phyloP scores from a whole-genome alignment of 2,329 filamentous ascomycete genomes.

The Trichoderma guizhouense region DNA sequence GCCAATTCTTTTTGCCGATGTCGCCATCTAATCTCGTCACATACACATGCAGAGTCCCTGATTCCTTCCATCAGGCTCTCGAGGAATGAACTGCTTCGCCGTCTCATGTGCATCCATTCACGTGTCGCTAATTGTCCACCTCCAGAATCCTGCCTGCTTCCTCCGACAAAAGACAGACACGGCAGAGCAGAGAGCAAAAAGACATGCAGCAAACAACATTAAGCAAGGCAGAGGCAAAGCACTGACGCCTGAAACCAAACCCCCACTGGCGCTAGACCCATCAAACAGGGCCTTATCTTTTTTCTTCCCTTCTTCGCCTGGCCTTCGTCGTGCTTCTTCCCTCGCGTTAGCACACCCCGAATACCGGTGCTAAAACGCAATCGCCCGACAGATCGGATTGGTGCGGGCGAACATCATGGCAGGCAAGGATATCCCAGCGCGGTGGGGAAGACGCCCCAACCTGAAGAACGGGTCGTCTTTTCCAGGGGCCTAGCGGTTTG shows the following conservation, averaged over 20 bases:
- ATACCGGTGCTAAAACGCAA: slow-evolving; percentile 16
- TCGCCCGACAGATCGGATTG: slow-evolving; percentile 20
- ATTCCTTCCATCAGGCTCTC: neutral
- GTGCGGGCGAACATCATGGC: slow-evolving; percentile 17
- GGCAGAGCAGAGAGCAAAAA: neutral
- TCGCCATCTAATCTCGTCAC: too few species aligned
- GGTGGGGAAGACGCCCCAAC: slow-evolving; percentile 18
- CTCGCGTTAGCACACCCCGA: neutral
- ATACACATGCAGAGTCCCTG: neutral
- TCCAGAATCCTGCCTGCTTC: too few species aligned
- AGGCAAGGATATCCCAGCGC: slow-evolving; percentile 17
- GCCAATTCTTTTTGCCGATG: neutral
- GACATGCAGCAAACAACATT: neutral
- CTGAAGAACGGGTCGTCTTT: slow-evolving; percentile 11
- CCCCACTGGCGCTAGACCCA: slow-evolving; percentile 1
- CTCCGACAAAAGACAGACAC: neutral
- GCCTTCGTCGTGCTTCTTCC: neutral
- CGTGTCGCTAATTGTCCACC: neutral
- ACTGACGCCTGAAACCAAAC: slow-evolving; percentile 10
- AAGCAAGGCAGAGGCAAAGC: neutral
- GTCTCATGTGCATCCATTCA: neutral
- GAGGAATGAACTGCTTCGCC: neutral
- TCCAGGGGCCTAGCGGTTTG: slow-evolving; percentile 18
- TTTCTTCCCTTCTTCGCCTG: neutral
- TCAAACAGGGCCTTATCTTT: slow-evolving; percentile 8